Percentiles rank a stretch among this genome's conserved stretches.
phyloP scores from a whole-genome alignment of 306 rosid species.

The Trifolium pratense region DNA sequence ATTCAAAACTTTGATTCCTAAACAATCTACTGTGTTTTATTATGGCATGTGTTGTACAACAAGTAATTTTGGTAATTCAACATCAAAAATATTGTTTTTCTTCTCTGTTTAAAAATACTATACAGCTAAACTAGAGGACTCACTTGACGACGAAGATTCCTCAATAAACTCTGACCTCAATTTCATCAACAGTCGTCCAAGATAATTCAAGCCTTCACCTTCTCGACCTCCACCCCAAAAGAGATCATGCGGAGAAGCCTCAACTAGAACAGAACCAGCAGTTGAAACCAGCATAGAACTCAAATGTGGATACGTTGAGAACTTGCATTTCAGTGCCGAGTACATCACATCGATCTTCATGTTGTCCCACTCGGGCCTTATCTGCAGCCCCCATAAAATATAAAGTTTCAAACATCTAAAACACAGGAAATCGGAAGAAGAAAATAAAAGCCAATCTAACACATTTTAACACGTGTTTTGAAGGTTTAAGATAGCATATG shows the following conservation, averaged over 20 bases:
- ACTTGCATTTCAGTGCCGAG: conserved; percentile 81
- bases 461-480: too few relatives aligned
- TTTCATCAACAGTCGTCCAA: conserved; percentile 86
- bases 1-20: not conserved
- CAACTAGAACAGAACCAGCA: conserved; percentile 84
- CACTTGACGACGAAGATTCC: conserved; percentile 50
- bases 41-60: conserved; percentile 23
- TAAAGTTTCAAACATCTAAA: conserved; percentile 18
- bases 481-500: too few relatives aligned
- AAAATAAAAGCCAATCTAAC: not conserved
- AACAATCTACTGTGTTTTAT: not conserved
- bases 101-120: conserved; percentile 25
- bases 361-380: conserved; percentile 84
- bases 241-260: conserved; percentile 91
- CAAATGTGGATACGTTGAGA: conserved; percentile 80
- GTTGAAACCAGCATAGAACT: conserved; percentile 82
- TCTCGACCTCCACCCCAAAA: conserved; percentile 97
- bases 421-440: not conserved
- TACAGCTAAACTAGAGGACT: conserved; percentile 42
- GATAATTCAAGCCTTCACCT: conserved; percentile 90
- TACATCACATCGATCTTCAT: conserved; percentile 84
- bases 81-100: conserved; percentile 6
- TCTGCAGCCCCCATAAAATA: conserved; percentile 49
- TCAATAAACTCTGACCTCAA: conserved; percentile 86
- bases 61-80: conserved; percentile 12